Conservation (phyloP, 78 protist genomes). For the Tieghemostelium lacteum region DNA sequence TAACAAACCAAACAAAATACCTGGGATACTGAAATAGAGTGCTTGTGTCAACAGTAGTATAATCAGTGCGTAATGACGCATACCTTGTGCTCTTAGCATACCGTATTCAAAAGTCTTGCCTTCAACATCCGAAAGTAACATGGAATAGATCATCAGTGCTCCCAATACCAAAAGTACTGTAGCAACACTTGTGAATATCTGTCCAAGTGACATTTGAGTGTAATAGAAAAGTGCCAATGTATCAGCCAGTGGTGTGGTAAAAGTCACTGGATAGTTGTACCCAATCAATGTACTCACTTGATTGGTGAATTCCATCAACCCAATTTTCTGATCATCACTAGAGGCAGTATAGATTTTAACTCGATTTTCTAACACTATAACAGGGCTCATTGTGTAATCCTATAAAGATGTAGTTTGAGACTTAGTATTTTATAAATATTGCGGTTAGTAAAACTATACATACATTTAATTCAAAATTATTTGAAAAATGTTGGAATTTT, state of each 20-base stretch:
- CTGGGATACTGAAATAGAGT: slow-evolving; percentile 88
- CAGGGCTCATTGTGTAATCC: slow-evolving; percentile 43
- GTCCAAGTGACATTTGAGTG: slow-evolving; percentile 78
- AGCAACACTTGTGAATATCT: slow-evolving; percentile 72
- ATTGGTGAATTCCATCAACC: slow-evolving; percentile 71
- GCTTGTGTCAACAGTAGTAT: slow-evolving; percentile 70
- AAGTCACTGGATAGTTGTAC: slow-evolving; percentile 26
- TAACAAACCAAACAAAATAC: slow-evolving; percentile 76
- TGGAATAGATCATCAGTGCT: slow-evolving; percentile 88
- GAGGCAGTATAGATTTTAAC: slow-evolving; percentile 52
- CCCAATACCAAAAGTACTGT: slow-evolving; percentile 85
- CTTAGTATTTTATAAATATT: neutral
- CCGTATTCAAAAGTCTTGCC: slow-evolving; percentile 95
- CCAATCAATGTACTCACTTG: slow-evolving; percentile 44
- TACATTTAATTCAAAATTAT: slow-evolving; percentile 15
- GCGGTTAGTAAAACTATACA: neutral
- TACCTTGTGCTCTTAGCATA: slow-evolving; percentile 95
- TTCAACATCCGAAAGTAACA: slow-evolving; percentile 90
- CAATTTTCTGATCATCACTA: slow-evolving; percentile 24
- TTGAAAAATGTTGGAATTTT: neutral
- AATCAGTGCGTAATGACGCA: slow-evolving; percentile 73
- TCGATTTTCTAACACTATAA: slow-evolving; percentile 56
- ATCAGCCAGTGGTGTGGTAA: slow-evolving; percentile 60
- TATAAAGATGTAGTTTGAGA: neutral
- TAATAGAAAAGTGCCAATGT: slow-evolving; percentile 54